Base-by-base conservation (phyloP, 2,329 filamentous ascomycete genomes). In the Dothidotthia symphoricarpi region DNA sequence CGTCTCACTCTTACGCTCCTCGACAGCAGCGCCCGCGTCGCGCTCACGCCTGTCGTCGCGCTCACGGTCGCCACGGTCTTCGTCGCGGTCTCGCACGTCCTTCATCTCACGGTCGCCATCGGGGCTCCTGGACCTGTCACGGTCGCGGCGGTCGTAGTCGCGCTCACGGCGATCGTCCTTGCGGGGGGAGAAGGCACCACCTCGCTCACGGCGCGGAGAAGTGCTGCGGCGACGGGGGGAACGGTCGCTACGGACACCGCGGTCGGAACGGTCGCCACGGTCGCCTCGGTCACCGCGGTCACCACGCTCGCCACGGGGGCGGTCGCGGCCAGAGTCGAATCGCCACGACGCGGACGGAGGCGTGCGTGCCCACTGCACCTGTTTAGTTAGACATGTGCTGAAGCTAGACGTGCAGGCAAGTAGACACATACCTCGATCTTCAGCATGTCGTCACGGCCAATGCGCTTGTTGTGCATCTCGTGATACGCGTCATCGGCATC, bases 381-480 rank as follows among this genome's bases (percentile, higher is more conserved):
- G 28, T 46, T 63, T 39, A 61, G 59, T 28, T 34, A 37, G 32
- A 39, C 17, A 15, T 28, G 24, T 37, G 9, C 19, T 22, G 19
- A 22, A 9, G 19, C 19, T 32, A 31, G 28, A 12, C 16, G 11
- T 12, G 9, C 9, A 24, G 16, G 12, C 15, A 24, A 9, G 19
- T n/a, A 27, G 19, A 55, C 37, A 39, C 79, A 55, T 73, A 95
- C 93, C 81, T 98, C 93, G 53, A 98, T 97, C 76, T 98, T 98
- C 73, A 98, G 69, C 43, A 95, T 75, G 62, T 98, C 93, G 65
- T 98, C 93, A 48, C 91, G 85, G 31, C 89, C 90, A 57, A 98
- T 89, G 54, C 91, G 88, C 81, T 96, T 96, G 77, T 97, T 97
- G 68, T 98, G 93, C 93, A 98, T 98, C 75, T 98, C 93, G 69